Evolutionary conservation across 192 early-diverging fungal species (phyloP).

Genomic region (Ambispora gerdemannii): DNA sequence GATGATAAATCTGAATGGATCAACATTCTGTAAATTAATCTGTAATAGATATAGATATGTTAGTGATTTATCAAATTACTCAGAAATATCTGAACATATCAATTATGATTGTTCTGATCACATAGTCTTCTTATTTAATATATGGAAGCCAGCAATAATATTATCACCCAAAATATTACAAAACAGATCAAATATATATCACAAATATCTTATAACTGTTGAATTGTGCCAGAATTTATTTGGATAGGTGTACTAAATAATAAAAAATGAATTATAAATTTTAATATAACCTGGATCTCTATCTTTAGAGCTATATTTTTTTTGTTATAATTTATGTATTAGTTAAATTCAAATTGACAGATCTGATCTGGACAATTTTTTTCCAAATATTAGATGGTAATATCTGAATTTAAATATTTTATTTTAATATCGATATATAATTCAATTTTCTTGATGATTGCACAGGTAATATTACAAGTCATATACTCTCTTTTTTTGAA

Average conservation of each 20-base stretch:
- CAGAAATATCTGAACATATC: slow-evolving; percentile 21
- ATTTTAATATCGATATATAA: too few relatives aligned
- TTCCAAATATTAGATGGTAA: too few relatives aligned
- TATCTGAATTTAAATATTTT: too few relatives aligned
- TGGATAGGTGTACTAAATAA: slow-evolving; percentile 20
- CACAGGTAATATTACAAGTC: too few relatives aligned
- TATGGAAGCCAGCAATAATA: too few relatives aligned
- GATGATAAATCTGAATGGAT: too few relatives aligned
- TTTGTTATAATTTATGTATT: slow-evolving; percentile 8
- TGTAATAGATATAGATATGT: slow-evolving; percentile 10
- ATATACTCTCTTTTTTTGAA: too few relatives aligned
- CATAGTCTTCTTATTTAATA: slow-evolving; percentile 17
- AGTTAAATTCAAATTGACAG: slow-evolving; percentile 4
- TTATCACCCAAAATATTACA: slow-evolving; percentile 18
- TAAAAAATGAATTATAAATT: slow-evolving; percentile 17
- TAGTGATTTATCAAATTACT: slow-evolving; percentile 23
- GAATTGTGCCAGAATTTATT: slow-evolving; percentile 12
- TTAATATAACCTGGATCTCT: slow-evolving; percentile 15
- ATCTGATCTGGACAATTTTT: background rate
- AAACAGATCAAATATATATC: slow-evolving; percentile 11
- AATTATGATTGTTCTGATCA: slow-evolving; percentile 15
- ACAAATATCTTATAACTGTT: slow-evolving; percentile 10
- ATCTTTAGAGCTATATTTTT: too few relatives aligned
- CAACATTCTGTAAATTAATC: slow-evolving; percentile 18
- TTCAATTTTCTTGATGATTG: too few relatives aligned